phyloP scores from a whole-genome alignment of 139 green algal species.

The Chloropicon primus region DNA sequence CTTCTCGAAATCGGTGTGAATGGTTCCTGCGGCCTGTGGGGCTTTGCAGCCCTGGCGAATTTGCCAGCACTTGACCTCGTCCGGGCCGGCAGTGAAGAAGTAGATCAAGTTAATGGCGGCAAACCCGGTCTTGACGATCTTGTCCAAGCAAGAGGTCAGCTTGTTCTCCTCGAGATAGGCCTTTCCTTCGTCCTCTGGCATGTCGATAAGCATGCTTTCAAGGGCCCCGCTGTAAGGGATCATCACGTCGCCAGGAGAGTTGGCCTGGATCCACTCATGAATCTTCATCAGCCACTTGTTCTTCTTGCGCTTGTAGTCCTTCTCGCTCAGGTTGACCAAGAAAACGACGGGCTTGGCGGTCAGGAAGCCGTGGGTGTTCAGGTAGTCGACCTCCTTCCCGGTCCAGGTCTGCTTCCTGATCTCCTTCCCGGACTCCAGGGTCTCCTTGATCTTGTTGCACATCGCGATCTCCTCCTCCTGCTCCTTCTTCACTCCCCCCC shows the following conservation, averaged over 20 bases:
- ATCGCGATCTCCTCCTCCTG: conserved; percentile 66
- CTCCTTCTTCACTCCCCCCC: conserved; percentile 55
- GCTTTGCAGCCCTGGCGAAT: conserved; percentile 75
- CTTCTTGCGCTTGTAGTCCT: conserved; percentile 93
- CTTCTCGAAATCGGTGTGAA: conserved; percentile 96
- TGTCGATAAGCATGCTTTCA: conserved; percentile 66
- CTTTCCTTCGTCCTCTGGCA: conserved; percentile 66
- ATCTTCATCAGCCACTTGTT: conserved; percentile 97
- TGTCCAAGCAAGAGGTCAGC: conserved; percentile 46
- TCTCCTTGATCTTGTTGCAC: conserved; percentile 37
- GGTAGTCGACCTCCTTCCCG: conserved; percentile 55
- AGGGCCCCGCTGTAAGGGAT: conserved; percentile 86
- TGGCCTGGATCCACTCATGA: conserved; percentile 67
- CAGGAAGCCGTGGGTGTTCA: conserved; percentile 72
- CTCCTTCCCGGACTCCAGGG: conserved; percentile 54
- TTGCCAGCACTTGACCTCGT: conserved; percentile 95
- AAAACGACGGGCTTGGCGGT: conserved; percentile 93
- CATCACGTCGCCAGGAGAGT: conserved; percentile 73
- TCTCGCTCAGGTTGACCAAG: conserved; percentile 82
- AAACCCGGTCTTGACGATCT: conserved; percentile 96
- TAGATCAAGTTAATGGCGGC: conserved; percentile 88
- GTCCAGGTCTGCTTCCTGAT: conserved; percentile 64
- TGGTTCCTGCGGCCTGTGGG: conserved; percentile 84
- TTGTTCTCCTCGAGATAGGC: conserved; percentile 52
- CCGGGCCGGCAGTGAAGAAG: conserved; percentile 94